Base-by-base conservation (phyloP, 2,329 filamentous ascomycete species). In the Grosmannia clavigera region DNA sequence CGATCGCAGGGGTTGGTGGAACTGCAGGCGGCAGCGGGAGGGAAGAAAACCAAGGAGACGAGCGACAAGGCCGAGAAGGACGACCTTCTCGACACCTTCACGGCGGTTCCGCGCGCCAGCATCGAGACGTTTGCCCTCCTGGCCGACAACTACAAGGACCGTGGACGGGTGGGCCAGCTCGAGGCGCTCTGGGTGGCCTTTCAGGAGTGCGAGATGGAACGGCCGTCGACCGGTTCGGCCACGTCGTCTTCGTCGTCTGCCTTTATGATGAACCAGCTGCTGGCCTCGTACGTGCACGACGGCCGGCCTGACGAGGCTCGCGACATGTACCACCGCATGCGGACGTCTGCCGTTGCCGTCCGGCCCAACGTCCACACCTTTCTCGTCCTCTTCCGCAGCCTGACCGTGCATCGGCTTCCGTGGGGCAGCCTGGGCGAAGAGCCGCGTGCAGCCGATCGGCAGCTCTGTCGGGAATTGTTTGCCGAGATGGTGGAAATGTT, bases 51-150 rank as follows among this genome's bases (percentile, higher is more conserved):
- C 31, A 31, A 31, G 7, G 31, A 11, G 33, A 6, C 6, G 33
- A 6, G 33, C 6, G 33, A 35, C 33, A 22, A 22, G 33, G 33
- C 33, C 33, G 33, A 35, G 33, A 11, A 35, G 33, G 33, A 63
- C 40, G 61, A 52, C 25, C 53, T 62, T 50, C 55, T 61, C 11
- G 59, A 60, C 11, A 65, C 70, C 57, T 66, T 73, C 58, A 62
- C 66, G 60, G 65, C 71, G 64, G 64, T 78, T 61, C 86, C 78
- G 0, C 74, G 77, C 54, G 89, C 88, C 3, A 90, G 81, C 3
- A 78, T 87, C 51, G 89, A 94, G 71, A 94, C 89, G 0, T 92
- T 92, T 68, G 85, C 81, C 3, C 78, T 94, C 14, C 75, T 94
- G 38, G 81, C 90, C 1, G 80, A 88, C 61, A 83, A 88, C 68